phyloP scores from a whole-genome alignment of 2,329 filamentous ascomycete species.

The Colletotrichum sp. region DNA sequence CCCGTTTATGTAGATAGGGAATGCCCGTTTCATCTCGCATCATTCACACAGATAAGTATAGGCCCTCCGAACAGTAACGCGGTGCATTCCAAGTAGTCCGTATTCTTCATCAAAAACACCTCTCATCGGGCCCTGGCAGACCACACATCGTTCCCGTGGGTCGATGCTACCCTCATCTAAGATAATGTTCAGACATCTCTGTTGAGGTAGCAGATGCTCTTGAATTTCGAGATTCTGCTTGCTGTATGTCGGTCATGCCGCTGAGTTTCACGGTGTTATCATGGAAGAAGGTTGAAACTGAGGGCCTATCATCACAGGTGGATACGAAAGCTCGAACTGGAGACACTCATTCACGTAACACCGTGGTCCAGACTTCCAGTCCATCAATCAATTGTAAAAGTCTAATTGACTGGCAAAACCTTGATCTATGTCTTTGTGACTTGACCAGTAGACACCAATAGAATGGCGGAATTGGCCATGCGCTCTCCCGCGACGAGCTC shows the following conservation, averaged over 20 bases:
- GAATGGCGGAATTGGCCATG: neutral
- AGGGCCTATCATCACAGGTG: neutral
- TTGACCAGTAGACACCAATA: neutral
- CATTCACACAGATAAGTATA: neutral
- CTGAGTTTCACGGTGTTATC: neutral
- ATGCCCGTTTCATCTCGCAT: neutral
- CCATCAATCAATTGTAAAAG: neutral
- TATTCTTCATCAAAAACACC: neutral
- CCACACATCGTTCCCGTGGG: rapidly evolving
- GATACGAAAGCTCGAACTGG: neutral
- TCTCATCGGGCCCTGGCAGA: too few species aligned
- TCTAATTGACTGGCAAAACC: rapidly evolving
- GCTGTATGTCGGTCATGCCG: neutral
- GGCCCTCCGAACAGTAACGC: rapidly evolving
- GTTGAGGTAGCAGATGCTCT: neutral
- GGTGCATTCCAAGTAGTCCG: rapidly evolving
- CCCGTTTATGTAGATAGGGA: neutral
- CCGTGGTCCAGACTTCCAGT: neutral
- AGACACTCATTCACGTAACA: neutral
- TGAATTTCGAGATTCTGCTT: rapidly evolving
- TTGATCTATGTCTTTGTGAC: neutral
- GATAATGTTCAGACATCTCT: neutral
- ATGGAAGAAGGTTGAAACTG: neutral
- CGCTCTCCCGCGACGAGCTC: neutral
- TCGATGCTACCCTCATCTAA: neutral